Evolutionary conservation across 1,139 yeast genomes (phyloP).

Genomic region (Zygoascus hellenicus): DNA sequence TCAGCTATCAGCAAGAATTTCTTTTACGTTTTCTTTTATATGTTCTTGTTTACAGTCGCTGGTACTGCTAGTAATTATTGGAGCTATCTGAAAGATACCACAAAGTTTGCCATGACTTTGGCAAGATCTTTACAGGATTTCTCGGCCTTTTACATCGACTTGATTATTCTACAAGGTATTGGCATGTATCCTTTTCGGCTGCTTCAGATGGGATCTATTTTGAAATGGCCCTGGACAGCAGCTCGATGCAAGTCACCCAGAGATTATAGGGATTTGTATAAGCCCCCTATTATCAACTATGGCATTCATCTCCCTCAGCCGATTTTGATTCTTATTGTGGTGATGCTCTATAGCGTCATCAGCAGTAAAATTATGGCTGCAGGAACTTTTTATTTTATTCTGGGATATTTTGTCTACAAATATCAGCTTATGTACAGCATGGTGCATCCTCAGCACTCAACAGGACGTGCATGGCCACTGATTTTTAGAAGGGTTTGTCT

Average conservation of each 20-base stretch:
- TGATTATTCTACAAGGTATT: conserved; percentile 74
- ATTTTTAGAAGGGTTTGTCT: conserved; percentile 66
- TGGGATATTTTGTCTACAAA: conserved; percentile 75
- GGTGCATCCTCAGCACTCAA: conserved; percentile 84
- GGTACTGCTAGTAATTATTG: conserved; percentile 65
- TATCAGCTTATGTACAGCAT: conserved; percentile 73
- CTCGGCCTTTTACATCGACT: conserved; percentile 74
- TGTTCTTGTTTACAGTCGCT: conserved; percentile 76
- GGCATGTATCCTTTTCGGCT: conserved; percentile 80
- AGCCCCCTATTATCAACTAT: conserved; percentile 74
- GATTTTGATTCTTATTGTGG: conserved; percentile 64
- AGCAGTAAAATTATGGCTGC: conserved; percentile 70
- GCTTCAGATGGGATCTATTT: conserved; percentile 60
- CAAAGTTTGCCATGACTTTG: conserved; percentile 70
- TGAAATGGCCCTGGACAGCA: conserved; percentile 53
- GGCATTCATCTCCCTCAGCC: conserved; percentile 82
- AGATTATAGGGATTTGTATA: conserved; percentile 61
- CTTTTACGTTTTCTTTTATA: conserved; percentile 75
- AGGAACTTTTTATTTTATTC: conserved; percentile 64
- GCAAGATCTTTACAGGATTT: conserved; percentile 66
- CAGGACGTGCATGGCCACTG: conserved; percentile 84
- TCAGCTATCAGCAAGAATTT: conserved; percentile 76
- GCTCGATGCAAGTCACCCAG: conserved; percentile 61
- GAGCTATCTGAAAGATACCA: conserved; percentile 67
- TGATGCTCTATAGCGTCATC: conserved; percentile 65